These are phyloP conservation scores for Pseudogymnoascus sp. DNA, from an alignment of 2,329 filamentous ascomycete genomes.

Conservation along the genomic window DNA sequence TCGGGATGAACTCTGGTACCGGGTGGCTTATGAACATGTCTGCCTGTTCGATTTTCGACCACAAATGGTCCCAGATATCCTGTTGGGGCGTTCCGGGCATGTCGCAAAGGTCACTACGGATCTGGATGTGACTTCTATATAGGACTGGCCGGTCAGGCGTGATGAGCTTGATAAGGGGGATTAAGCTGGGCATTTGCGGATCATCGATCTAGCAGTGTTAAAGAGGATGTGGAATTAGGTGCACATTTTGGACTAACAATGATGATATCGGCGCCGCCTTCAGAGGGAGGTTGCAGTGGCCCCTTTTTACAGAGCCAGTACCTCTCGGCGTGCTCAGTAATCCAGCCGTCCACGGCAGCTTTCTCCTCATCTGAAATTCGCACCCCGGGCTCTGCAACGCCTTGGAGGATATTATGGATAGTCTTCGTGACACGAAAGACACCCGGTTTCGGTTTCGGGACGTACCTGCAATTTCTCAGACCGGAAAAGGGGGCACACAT, in stretches of 20 bases:
- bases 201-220: slow-evolving; percentile 55
- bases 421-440: slow-evolving; percentile 81
- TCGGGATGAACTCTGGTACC: slow-evolving; percentile 65
- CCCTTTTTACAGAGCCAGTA: slow-evolving; percentile 66
- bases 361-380: slow-evolving; percentile 57
- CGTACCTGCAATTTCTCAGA: slow-evolving; percentile 28
- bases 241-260: slow-evolving; percentile 38
- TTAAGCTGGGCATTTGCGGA: slow-evolving; percentile 74
- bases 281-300: slow-evolving; percentile 53
- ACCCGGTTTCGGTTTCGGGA: slow-evolving; percentile 70
- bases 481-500: neutral
- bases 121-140: slow-evolving; percentile 77
- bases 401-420: slow-evolving; percentile 82
- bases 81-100: slow-evolving; percentile 56
- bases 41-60: slow-evolving; percentile 59
- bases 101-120: slow-evolving; percentile 64
- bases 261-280: slow-evolving; percentile 69
- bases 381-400: slow-evolving; percentile 58
- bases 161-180: slow-evolving; percentile 62
- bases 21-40: slow-evolving; percentile 80
- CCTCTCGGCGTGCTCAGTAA: slow-evolving; percentile 61
- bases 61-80: slow-evolving; percentile 69
- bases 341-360: slow-evolving; percentile 60
- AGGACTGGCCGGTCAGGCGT: slow-evolving; percentile 69
- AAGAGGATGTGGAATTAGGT: neutral